phyloP scores from a whole-genome alignment of 805 yeast genomes.

The Spencermartinsiella europaea region DNA sequence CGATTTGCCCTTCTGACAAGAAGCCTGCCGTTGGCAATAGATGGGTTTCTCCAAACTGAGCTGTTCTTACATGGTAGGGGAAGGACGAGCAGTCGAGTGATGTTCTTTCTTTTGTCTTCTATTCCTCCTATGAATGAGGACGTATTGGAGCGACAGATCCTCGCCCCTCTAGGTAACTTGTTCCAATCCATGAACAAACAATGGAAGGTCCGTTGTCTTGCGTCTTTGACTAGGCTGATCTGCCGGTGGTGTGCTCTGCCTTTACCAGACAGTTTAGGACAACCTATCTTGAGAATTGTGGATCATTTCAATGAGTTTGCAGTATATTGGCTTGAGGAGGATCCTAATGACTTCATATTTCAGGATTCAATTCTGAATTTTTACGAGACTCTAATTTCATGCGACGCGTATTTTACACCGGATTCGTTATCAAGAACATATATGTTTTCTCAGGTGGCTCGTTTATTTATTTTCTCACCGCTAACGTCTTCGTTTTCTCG shows the following conservation, averaged over 20 bases:
- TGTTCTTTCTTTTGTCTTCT: constrained; percentile 10
- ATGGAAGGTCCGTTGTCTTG: constrained; percentile 1
- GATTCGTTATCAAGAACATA: neutral
- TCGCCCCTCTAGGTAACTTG: constrained; percentile 8
- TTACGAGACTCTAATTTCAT: constrained; percentile 3
- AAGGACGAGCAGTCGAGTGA: neutral
- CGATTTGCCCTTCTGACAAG: constrained; percentile 9
- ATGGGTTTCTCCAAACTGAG: constrained; percentile 13
- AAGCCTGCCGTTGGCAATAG: constrained; percentile 16
- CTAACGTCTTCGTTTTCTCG: constrained; percentile 2
- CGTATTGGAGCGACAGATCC: constrained; percentile 1
- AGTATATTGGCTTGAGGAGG: constrained; percentile 5
- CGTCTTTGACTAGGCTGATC: constrained; percentile 3
- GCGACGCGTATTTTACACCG: no score
- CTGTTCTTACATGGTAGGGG: no score
- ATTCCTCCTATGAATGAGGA: constrained; percentile 12
- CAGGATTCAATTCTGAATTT: constrained; percentile 9
- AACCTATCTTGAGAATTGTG: no score
- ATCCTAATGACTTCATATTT: constrained; percentile 3
- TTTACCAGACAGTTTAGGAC: no score
- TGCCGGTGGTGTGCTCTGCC: no score
- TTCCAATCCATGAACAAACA: neutral
- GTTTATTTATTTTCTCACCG: constrained; percentile 3
- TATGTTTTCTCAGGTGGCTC: constrained; percentile 3
- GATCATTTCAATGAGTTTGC: constrained; percentile 14